Conservation (phyloP, 148 eudicot species). For the Gaultheria prostrata region DNA sequence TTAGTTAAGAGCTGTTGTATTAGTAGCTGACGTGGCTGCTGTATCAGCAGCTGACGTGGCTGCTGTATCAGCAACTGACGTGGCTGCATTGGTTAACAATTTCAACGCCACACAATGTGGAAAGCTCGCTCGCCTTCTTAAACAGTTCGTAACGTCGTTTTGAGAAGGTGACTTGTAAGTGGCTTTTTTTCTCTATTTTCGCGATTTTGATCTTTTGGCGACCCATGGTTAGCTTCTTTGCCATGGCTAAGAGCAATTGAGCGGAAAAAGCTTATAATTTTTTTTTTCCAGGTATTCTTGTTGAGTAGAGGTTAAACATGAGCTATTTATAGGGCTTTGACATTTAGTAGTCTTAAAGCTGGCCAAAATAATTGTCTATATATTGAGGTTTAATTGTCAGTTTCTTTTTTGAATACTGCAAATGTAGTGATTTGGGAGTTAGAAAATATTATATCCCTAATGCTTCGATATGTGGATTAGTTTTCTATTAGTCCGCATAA, state of each 20-base stretch:
- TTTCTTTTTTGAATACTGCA: conserved; percentile 17
- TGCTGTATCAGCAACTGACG: too few species aligned
- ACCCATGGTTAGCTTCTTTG: conserved; percentile 47
- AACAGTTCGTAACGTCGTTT: conserved; percentile 57
- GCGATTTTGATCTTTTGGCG: conserved; percentile 61
- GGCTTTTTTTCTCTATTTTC: conserved; percentile 48
- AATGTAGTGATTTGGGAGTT: conserved; percentile 42
- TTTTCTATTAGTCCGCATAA: conserved; percentile 15
- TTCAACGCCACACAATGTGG: conserved; percentile 52
- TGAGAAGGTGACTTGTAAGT: conserved; percentile 59
- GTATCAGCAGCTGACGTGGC: too few species aligned
- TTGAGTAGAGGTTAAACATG: neutral
- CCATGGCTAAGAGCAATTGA: conserved; percentile 28
- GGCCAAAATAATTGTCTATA: conserved; percentile 13
- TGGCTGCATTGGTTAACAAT: too few species aligned
- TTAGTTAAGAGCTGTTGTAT: too few species aligned
- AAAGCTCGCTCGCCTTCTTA: conserved; percentile 61
- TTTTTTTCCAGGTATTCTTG: neutral
- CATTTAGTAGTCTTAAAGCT: conserved; percentile 2
- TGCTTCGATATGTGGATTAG: conserved; percentile 29
- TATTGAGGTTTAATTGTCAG: neutral
- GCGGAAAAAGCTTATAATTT: neutral
- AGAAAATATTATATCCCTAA: conserved; percentile 33
- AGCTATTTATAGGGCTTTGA: conserved; percentile 23
- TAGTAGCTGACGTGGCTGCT: too few species aligned